Base-by-base conservation (phyloP, 352 stramenopile species). In the Pythium dissotocum region DNA sequence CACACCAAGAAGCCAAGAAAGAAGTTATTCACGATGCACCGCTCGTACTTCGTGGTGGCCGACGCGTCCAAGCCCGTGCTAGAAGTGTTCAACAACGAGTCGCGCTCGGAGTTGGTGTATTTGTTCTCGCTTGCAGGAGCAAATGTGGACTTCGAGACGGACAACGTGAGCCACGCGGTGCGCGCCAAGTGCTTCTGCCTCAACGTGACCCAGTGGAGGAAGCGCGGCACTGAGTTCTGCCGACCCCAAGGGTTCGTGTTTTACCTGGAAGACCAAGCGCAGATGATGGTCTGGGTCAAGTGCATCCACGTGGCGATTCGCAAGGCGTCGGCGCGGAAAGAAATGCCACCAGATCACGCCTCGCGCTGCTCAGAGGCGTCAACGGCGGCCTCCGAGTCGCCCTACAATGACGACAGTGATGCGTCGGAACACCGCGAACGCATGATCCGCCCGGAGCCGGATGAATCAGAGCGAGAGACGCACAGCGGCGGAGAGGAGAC, bases 131-230 rank as follows among this genome's bases (percentile, higher is more conserved):
- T 94, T 7, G 73, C 74, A 1, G 73, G 79, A 18, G 83, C 80
- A 0, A 58, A 81, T 55, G 66, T 94, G 44, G 80, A 76, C 30
- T 90, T 90, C 58, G 85, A 94, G 60, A 79, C 83, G 26, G 83
- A 91, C 66, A 81, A 87, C 35, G 62, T 66, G 35, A 71, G 77
- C 42, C 82, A 87, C 55, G 83, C 88, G 32, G 80, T 90, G 51
- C 85, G 86, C 63, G 83, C 89, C 58, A 91, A 91, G 49, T 91
- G 80, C 67, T 94, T 94, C 56, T 88, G 76, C 54, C 74, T 94
- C 36, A 80, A 90, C 24, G 83, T 85, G 16, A 77, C 79, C 58
- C 84, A 73, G 32, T 94, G 83, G 83, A 90, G 86, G 57, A 91
- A 91, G 70, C 80, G 76, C 38, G 82, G 74, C 30, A 85, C 80